Evolutionary conservation across 2,329 filamentous ascomycete genomes (phyloP).

Genomic region (Xylaria multiplex): DNA sequence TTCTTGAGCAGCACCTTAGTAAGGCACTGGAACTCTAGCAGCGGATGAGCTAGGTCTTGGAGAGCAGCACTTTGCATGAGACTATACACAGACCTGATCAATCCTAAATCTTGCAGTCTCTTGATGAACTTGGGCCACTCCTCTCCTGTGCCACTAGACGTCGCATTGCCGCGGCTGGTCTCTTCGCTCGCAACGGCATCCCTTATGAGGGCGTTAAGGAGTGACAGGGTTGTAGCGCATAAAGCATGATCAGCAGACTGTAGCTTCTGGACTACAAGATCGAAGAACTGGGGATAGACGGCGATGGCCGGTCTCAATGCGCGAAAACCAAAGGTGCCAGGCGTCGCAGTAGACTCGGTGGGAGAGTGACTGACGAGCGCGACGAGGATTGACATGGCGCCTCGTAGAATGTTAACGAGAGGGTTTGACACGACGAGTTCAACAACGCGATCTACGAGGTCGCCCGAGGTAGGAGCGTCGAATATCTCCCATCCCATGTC

Average conservation of each 20-base stretch:
- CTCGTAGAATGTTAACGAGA: conserved; percentile 94
- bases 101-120: conserved; percentile 87
- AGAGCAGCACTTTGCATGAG: conserved; percentile 95
- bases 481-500: conserved; percentile 98
- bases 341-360: conserved; percentile 53
- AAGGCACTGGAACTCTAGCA: conserved; percentile 91
- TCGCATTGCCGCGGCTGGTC: conserved; percentile 49
- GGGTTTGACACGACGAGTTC: conserved; percentile 95
- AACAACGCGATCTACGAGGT: conserved; percentile 80
- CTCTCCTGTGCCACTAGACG: conserved; percentile 57
- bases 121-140: conserved; percentile 98
- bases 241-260: conserved; percentile 94
- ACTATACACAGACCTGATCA: conserved; percentile 90
- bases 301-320: conserved; percentile 92
- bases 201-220: conserved; percentile 94
- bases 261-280: conserved; percentile 89
- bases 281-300: conserved; percentile 91
- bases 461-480: conserved; percentile 68
- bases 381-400: conserved; percentile 95
- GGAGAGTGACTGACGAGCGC: conserved; percentile 88
- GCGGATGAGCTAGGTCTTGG: conserved; percentile 87
- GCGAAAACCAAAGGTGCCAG: conserved; percentile 83
- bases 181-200: conserved; percentile 86
- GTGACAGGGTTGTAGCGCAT: conserved; percentile 92
- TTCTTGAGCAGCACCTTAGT: conserved; percentile 88